phyloP scores from a whole-genome alignment of 306 rosid genomes.

The Rubus parviflorus region DNA sequence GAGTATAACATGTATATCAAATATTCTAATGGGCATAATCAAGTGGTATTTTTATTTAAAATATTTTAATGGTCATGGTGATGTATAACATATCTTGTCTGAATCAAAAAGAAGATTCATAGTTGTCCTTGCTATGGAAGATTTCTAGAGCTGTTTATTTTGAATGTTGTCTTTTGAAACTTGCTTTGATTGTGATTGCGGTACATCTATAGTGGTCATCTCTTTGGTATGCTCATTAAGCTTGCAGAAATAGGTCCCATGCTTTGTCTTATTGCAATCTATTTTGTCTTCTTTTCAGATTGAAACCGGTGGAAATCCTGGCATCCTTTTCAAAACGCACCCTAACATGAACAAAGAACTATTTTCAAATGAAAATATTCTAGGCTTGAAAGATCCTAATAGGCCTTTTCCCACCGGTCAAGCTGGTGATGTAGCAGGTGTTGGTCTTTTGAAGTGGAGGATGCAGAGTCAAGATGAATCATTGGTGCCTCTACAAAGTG shows the following conservation, averaged over 20 bases:
- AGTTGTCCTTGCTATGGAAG: background rate
- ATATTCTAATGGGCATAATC: background rate
- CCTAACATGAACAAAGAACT: slow-evolving; percentile 97
- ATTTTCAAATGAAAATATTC: slow-evolving; percentile 66
- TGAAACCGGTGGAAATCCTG: slow-evolving; percentile 78
- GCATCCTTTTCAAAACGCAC: slow-evolving; percentile 91
- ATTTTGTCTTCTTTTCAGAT: slow-evolving; percentile 46
- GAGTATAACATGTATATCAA: background rate
- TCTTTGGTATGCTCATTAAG: background rate
- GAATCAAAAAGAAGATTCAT: background rate
- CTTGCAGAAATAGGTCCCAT: background rate
- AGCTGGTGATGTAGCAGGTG: slow-evolving; percentile 78
- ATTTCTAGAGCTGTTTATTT: background rate
- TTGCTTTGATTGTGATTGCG: background rate
- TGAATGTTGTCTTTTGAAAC: background rate
- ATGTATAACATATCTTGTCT: background rate
- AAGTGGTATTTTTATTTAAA: background rate
- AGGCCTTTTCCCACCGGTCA: slow-evolving; percentile 94
- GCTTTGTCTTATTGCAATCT: slow-evolving; percentile 22
- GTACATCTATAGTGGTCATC: background rate
- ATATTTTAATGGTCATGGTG: background rate
- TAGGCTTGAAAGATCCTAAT: slow-evolving; percentile 74
- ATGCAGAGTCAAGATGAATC: slow-evolving; percentile 88
- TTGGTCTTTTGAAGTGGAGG: slow-evolving; percentile 88
- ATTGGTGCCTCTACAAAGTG: slow-evolving; percentile 77